These are phyloP conservation scores for Mikania micrantha DNA, from an alignment of 129 eudicot genomes.

Conservation along the genomic window DNA sequence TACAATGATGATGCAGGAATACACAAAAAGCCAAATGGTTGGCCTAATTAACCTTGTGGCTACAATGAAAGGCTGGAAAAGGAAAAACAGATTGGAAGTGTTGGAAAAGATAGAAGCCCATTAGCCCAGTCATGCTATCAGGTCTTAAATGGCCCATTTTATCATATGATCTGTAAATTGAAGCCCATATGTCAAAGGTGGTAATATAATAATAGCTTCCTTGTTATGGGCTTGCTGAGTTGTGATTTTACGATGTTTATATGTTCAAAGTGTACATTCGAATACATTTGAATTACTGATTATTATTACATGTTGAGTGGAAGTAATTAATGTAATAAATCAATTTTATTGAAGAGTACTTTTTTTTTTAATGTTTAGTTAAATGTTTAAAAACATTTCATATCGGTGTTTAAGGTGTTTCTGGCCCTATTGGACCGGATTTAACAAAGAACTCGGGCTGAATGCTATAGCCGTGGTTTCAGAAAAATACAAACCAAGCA, in stretches of 20 bases:
- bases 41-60: constrained; percentile 93
- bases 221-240: constrained; percentile 16
- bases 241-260: constrained; percentile 19
- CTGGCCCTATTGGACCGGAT: no score
- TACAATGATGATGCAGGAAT: constrained; percentile 48
- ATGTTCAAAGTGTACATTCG: constrained; percentile 21
- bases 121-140: constrained; percentile 24
- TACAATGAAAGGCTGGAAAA: constrained; percentile 93
- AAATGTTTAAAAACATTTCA: no score
- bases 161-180: constrained; percentile 9
- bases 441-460: no score
- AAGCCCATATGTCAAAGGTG: constrained; percentile 11
- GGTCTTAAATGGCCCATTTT: constrained; percentile 1
- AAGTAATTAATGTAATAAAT: constrained; percentile 12
- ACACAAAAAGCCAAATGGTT: constrained; percentile 71
- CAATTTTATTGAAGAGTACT: not conserved
- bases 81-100: constrained; percentile 87
- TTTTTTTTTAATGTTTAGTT: no score
- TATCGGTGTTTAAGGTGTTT: no score
- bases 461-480: no score
- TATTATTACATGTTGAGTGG: constrained; percentile 7
- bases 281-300: constrained; percentile 14
- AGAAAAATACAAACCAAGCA: no score
- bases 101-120: constrained; percentile 72
- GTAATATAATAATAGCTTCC: constrained; percentile 27